These are phyloP conservation scores for Pseudopediastrum boryanum DNA, from an alignment of 139 green algal species.

Conservation along the genomic window DNA sequence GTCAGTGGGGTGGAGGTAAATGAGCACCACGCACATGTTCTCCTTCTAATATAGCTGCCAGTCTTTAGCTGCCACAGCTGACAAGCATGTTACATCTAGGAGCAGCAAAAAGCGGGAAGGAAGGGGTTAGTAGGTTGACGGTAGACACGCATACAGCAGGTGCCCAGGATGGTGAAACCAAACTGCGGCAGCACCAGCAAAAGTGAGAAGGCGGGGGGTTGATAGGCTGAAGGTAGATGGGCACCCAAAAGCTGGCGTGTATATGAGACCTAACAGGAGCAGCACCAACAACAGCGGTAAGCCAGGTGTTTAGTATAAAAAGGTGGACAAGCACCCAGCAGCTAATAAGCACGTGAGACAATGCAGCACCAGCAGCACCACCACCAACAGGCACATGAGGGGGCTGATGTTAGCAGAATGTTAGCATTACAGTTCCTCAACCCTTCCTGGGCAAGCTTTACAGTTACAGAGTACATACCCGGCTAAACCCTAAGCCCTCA, in stretches of 20 bases:
- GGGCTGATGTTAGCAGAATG: not conserved
- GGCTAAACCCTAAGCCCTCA: constrained; percentile 14
- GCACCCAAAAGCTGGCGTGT: too few species aligned
- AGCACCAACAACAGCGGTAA: too few species aligned
- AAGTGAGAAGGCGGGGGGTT: too few species aligned
- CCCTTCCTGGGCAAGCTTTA: not conserved
- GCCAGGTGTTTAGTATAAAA: too few species aligned
- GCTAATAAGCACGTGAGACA: not conserved
- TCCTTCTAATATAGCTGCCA: not conserved
- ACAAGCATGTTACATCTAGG: not conserved
- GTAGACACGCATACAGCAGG: too few species aligned
- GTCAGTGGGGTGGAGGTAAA: not conserved
- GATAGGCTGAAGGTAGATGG: too few species aligned
- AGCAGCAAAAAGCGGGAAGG: too few species aligned
- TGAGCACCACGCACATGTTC: not conserved
- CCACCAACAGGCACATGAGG: not conserved
- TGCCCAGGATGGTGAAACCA: too few species aligned
- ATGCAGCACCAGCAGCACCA: not conserved
- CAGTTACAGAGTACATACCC: not conserved
- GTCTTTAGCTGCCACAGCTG: too few species aligned
- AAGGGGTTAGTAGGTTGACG: too few species aligned
- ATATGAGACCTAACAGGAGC: too few species aligned
- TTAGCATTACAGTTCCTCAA: not conserved
- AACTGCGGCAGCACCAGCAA: too few species aligned
- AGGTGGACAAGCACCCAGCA: not conserved